A percentile compares a stretch with the other conserved stretches of the same genome.
Evolutionary conservation across 768 basidiomycete genomes (phyloP).

Genomic region (Austroboletus eburneus): DNA sequence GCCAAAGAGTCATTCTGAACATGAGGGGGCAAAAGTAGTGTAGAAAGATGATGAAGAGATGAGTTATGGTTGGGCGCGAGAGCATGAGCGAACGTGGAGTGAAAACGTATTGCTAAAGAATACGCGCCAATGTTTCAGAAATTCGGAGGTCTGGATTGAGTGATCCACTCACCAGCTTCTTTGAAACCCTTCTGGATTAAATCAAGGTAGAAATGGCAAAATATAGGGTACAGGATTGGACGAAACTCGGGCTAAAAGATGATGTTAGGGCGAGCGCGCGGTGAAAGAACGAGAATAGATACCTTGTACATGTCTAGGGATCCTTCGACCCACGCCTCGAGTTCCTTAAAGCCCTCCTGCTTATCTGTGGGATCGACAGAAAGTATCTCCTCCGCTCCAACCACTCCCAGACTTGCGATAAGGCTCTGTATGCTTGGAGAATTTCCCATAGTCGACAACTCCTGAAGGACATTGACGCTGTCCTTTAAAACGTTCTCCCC

Average conservation of each 20-base stretch:
- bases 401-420: constrained; percentile 70
- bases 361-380: constrained; percentile 81
- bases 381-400: constrained; percentile 79
- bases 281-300: constrained; percentile 23
- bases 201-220: constrained; percentile 96
- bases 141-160: background rate
- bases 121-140: constrained; percentile 10
- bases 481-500: constrained; percentile 73
- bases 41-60: constrained; percentile 73
- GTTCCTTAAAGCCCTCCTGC: constrained; percentile 79
- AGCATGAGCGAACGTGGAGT: constrained; percentile 61
- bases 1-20: constrained; percentile 80
- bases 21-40: constrained; percentile 77
- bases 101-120: constrained; percentile 67
- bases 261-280: constrained; percentile 10
- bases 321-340: constrained; percentile 87
- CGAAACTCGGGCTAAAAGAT: constrained; percentile 78
- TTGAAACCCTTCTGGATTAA: constrained; percentile 87
- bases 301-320: constrained; percentile 90
- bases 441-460: constrained; percentile 65
- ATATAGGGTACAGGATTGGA: constrained; percentile 92
- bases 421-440: constrained; percentile 70
- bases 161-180: constrained; percentile 66
- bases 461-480: constrained; percentile 58
- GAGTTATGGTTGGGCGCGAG: constrained; percentile 62